Base-by-base conservation (phyloP, 139 green algal species). In the Micractinium sp. region DNA sequence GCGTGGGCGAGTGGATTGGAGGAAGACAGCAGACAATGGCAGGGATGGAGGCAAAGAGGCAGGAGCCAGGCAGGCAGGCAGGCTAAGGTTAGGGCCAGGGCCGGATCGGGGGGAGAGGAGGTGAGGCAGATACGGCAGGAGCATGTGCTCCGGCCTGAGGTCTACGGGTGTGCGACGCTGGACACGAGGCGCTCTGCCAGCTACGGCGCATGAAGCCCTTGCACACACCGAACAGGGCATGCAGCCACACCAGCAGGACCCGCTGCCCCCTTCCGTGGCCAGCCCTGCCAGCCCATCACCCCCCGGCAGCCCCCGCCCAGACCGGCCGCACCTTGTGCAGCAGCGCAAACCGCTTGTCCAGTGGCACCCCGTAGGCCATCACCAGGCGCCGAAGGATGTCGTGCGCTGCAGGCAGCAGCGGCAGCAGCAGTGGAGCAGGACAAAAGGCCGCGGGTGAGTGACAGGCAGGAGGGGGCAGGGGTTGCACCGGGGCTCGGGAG, bases 311-410 rank as follows among this genome's bases (percentile, higher is more conserved):
- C 13, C 74, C 13, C 4, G 25, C 22, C 31, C 1, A 2, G 19
- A 35, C 25, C 25, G 25, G 25, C 0, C 77, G 5, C 97, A 99
- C 89, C 96, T 97, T 94, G 83, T 91, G 69, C 56, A 88, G 35
- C 89, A 90, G 81, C 14, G 60, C 91, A 23, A 89, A 97, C 94
- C 96, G 94, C 33, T 94, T 87, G 47, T 92, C 29, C 29, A 83
- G 7, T 16, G 96, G 95, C 78, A 99, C 95, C 25, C 81, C 86
- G 82, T 95, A 94, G 5, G 90, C 87, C 75, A 89, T 19, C 78
- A 97, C 94, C 47, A 99, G 93, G 78, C 94, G 85, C 73, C 84
- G 22, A 77, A 97, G 80, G 16, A 98, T 89, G 33, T 90, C 92
- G 19, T 96, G 90, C 4, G 76, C 82, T 87, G 82, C 82, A 61